Percentiles rank a stretch among this genome's conserved stretches.
phyloP scores from a whole-genome alignment of 2,329 filamentous ascomycete genomes.

The Simplicillium sp. region DNA sequence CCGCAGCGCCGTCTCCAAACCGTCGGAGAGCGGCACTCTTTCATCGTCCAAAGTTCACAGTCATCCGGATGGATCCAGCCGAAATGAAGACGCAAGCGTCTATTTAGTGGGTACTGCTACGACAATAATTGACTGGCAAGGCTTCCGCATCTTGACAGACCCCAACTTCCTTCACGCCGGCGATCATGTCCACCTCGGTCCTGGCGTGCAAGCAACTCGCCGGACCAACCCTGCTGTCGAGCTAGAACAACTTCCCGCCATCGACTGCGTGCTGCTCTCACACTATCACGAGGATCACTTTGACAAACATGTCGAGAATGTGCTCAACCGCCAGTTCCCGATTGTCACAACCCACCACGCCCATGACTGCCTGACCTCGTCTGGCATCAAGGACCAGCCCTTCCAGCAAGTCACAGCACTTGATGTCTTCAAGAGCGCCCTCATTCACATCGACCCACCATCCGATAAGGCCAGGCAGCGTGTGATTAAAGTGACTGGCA shows the following conservation, averaged over 20 bases:
- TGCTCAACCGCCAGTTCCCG: conserved; percentile 36
- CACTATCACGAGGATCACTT: conserved; percentile 52
- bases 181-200: no score
- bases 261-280: conserved; percentile 51
- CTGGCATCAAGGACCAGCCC: conserved; percentile 39
- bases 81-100: no score
- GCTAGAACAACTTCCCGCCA: conserved; percentile 41
- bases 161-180: no score
- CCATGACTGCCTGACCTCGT: conserved; percentile 33
- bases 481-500: conserved; percentile 46
- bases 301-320: conserved; percentile 26
- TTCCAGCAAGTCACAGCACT: conserved; percentile 46
- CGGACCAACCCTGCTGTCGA: no score
- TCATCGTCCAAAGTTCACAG: no score
- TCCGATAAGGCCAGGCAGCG: conserved; percentile 14
- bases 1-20: no score
- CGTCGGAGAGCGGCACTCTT: no score
- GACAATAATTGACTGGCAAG: no score
- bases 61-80: no score
- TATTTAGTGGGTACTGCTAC: no score
- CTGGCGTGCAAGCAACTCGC: no score
- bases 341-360: conserved; percentile 57
- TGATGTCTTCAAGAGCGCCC: conserved; percentile 42
- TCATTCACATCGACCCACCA: conserved; percentile 22
- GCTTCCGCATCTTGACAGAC: no score